phyloP scores from a whole-genome alignment of 2,329 filamentous ascomycete species.

The Sclerotinia nivalis region DNA sequence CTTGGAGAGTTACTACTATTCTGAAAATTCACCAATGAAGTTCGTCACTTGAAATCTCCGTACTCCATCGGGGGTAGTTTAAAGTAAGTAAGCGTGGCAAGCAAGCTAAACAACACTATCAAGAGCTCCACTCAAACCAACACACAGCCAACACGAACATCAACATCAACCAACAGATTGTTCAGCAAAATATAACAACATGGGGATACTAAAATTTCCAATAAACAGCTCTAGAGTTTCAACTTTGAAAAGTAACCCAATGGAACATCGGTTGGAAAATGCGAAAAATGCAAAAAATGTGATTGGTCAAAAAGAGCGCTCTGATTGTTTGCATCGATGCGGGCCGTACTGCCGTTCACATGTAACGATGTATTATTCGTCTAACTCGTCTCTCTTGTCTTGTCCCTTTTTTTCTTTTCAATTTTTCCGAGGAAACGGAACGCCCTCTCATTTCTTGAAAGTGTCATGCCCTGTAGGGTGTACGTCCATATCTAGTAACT shows the following conservation, averaged over 20 bases:
- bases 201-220: neutral
- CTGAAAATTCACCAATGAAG: conserved; percentile 11
- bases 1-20: neutral
- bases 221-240: neutral
- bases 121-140: neutral
- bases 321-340: conserved; percentile 4
- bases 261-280: neutral
- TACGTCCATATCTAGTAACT: neutral
- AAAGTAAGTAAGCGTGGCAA: conserved; percentile 18
- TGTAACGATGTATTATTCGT: neutral
- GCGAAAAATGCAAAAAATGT: neutral
- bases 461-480: neutral
- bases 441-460: conserved; percentile 9
- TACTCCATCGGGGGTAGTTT: conserved; percentile 10
- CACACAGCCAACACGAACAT: conserved; percentile 1
- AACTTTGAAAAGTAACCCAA: neutral
- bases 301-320: neutral
- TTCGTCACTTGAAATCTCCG: conserved; percentile 1
- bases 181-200: neutral
- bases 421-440: conserved; percentile 21
- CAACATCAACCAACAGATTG: conserved; percentile 1
- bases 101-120: conserved; percentile 8
- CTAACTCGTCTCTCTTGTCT: conserved; percentile 5
- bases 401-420: neutral
- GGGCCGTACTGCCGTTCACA: conserved; percentile 10